Percentiles rank a stretch among this genome's conserved stretches.
Conservation (phyloP, 495 filamentous ascomycete genomes). For the Neurospora africana region DNA sequence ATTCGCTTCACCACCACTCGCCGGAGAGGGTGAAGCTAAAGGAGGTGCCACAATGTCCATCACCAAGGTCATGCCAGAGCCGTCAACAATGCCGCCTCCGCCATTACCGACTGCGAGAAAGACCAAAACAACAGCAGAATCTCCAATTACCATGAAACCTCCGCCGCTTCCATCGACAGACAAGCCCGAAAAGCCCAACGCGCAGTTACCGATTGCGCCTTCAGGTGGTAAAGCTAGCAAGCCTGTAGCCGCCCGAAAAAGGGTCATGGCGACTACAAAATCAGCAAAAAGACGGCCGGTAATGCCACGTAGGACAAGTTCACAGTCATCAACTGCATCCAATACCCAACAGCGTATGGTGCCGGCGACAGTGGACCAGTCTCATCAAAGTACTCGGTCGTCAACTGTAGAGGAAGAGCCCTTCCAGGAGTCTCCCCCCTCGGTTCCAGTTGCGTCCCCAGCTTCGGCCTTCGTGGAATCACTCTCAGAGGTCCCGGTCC, state of each 20-base stretch:
- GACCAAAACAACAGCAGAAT: not conserved
- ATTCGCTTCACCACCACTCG: constrained; percentile 37
- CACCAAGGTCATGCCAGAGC: constrained; percentile 5
- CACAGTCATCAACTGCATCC: constrained; percentile 28
- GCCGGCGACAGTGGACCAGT: constrained; percentile 6
- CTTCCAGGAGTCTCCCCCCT: not conserved
- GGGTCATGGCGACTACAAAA: constrained; percentile 26
- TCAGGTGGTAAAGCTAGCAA: not conserved
- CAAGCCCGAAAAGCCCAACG: not conserved
- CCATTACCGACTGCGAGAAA: not conserved
- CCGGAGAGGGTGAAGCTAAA: constrained; percentile 24
- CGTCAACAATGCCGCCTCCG: constrained; percentile 15
- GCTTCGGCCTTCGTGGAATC: not conserved
- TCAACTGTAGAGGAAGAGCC: not conserved
- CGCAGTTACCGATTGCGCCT: not conserved
- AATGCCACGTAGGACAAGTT: constrained; percentile 29
- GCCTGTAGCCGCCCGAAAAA: constrained; percentile 14
- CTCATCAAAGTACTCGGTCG: not conserved
- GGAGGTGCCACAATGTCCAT: constrained; percentile 12
- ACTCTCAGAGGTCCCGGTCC: not conserved
- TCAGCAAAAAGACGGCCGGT: constrained; percentile 28
- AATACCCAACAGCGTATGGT: constrained; percentile 10
- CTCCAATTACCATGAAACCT: constrained; percentile 12
- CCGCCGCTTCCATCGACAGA: constrained; percentile 10
- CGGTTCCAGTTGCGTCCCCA: not conserved